Evolutionary conservation across 106 monocot genomes (phyloP).

Genomic region (Xerophyta viscosa): DNA sequence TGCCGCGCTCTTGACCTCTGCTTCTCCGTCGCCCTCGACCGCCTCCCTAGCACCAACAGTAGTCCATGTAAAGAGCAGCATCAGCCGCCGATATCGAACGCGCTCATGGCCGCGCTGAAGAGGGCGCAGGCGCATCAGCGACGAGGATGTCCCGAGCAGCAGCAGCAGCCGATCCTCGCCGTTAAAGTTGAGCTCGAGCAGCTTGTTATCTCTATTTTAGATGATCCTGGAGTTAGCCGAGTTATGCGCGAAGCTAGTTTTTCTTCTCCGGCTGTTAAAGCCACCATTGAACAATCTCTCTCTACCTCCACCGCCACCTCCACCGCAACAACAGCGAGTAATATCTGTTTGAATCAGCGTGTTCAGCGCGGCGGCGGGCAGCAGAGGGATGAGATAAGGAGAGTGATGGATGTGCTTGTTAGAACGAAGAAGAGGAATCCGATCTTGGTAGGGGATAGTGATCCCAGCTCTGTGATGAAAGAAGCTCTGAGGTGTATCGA

Average conservation of each 20-base stretch:
- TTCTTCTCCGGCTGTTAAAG: conserved; percentile 67
- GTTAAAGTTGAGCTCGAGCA: conserved; percentile 83
- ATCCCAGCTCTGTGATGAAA: conserved; percentile 22
- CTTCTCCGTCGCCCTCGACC: conserved; percentile 89
- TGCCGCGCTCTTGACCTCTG: conserved; percentile 95
- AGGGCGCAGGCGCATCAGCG: conserved; percentile 85
- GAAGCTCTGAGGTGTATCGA: conserved; percentile 41
- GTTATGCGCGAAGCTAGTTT: conserved; percentile 88
- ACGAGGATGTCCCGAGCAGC: conserved; percentile 65
- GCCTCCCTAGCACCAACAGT: conserved; percentile 33
- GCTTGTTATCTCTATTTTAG: conserved; percentile 66
- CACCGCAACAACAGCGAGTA: conserved; percentile 4
- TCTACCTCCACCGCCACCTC: background rate
- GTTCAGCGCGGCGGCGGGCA: background rate
- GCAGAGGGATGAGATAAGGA: conserved; percentile 25
- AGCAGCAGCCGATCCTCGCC: conserved; percentile 75
- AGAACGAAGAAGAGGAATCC: conserved; percentile 55
- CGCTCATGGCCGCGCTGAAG: conserved; percentile 85
- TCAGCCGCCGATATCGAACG: conserved; percentile 61
- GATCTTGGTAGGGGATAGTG: conserved; percentile 62
- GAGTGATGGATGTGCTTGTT: conserved; percentile 39
- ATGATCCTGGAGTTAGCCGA: conserved; percentile 82
- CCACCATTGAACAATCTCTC: conserved; percentile 47
- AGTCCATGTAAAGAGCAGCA: background rate
- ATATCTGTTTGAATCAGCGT: too few relatives aligned